Evolutionary conservation across 352 stramenopile genomes (phyloP), one percentile per base, ranked within the genome.

Genomic region (Globisporangium barbulae): DNA sequence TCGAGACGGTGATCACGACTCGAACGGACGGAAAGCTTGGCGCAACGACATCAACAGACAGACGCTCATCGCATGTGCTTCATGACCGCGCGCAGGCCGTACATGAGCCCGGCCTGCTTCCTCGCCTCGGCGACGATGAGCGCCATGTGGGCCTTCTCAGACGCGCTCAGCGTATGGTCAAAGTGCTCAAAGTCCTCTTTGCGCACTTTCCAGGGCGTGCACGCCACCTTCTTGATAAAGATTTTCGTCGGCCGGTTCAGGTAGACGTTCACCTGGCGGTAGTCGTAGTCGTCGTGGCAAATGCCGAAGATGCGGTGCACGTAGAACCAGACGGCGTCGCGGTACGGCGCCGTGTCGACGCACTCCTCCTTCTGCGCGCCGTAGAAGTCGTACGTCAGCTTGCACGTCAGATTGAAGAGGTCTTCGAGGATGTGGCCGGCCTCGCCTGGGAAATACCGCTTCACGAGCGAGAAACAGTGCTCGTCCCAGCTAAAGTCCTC

Each of bases 401-500:
- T 92, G 70, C 69, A 79, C n/a, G 82, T 93, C 37, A 94, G 59
- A 60, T 96, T 93, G 69, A 96, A 96, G 33, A 93, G 68, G 56
- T 94, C 87, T 53, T 96, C 87, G 4, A 96, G 68, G 59, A 95
- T 93, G 56, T 93, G 83, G 2, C 85, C 85, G 22, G 83, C 83
- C 61, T 91, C 76, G 19, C 84, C 84, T 0, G 84, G 84, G 67
- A 91, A 96, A 74, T 95, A 96, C 6, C 85, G 78, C 53, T 83
- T 85, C 35, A 96, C 81, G 35, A 94, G 80, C 30, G 88, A 91
- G 68, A 94, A 94, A 59, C 85, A 91, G 62, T 96, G 88, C 66
- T 96, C 85, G 57, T 92, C 88, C 88, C 88, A 96, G 66, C 82
- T 91, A 65, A 96, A 96, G 62, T 96, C 88, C 55, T 96, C 85